phyloP scores from a whole-genome alignment of 306 rosid species.

The Prosopis cineraria region DNA sequence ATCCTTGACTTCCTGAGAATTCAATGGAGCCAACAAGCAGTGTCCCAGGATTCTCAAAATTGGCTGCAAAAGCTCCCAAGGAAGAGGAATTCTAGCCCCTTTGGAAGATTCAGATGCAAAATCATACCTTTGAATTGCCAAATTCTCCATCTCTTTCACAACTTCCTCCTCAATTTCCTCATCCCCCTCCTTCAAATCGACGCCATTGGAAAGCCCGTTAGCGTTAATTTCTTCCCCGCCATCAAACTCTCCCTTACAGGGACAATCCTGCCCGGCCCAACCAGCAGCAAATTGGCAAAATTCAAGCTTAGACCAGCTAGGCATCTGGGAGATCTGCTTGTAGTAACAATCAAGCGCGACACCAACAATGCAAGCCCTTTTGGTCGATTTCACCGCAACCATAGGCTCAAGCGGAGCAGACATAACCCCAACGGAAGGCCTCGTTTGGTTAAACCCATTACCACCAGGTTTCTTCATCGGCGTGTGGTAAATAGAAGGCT shows the following conservation, averaged over 20 bases:
- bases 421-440: conserved; percentile 60
- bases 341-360: conserved; percentile 77
- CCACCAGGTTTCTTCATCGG: conserved; percentile 46
- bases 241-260: conserved; percentile 61
- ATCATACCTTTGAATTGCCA: conserved; percentile 47
- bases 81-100: conserved; percentile 75
- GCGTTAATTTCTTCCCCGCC: conserved; percentile 15
- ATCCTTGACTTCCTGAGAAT: conserved; percentile 73
- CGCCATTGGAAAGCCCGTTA: conserved; percentile 40
- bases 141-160: conserved; percentile 43
- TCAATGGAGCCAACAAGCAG: conserved; percentile 84
- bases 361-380: conserved; percentile 82
- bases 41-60: conserved; percentile 83
- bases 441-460: conserved; percentile 2
- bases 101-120: conserved; percentile 34
- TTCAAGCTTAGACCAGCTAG: conserved; percentile 88
- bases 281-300: conserved; percentile 65
- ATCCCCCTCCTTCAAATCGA: conserved; percentile 32
- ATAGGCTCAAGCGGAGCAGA: conserved; percentile 85
- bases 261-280: conserved; percentile 90
- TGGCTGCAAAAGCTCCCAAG: conserved; percentile 97
- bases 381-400: conserved; percentile 83
- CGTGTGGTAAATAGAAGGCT: conserved; percentile 82
- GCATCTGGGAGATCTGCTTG: conserved; percentile 97
- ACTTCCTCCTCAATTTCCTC: conserved; percentile 49